Conservation (phyloP, 2,329 filamentous ascomycete genomes). For the Fusarium bulbicola region DNA sequence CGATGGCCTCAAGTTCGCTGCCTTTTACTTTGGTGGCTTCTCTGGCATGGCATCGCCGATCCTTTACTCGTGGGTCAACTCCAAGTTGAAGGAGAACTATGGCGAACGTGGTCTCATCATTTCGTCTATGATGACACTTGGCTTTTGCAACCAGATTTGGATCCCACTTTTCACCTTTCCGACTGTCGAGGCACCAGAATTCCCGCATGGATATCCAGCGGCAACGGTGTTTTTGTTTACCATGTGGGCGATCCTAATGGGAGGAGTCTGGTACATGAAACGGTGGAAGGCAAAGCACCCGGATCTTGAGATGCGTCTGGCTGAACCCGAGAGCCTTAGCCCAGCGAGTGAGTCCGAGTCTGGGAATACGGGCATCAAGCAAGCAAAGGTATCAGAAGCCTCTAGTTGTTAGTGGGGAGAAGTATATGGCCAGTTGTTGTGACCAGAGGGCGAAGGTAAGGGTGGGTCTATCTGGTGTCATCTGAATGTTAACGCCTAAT, state of each 20-base stretch:
- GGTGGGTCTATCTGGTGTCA: too few species aligned
- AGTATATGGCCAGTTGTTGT: too few species aligned
- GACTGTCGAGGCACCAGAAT: background rate
- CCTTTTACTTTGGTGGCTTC: slow-evolving; percentile 1
- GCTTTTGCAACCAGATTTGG: slow-evolving; percentile 9
- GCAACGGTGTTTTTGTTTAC: background rate
- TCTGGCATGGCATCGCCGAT: background rate
- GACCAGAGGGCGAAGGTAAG: too few species aligned
- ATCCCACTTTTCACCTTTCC: background rate
- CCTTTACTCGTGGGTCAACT: slow-evolving; percentile 7
- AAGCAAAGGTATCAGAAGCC: too few species aligned
- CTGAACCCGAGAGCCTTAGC: accelerated
- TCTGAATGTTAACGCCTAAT: too few species aligned
- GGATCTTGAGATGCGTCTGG: background rate
- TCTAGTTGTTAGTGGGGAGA: too few species aligned
- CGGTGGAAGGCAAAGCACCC: background rate
- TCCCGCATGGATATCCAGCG: background rate
- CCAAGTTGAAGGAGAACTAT: background rate
- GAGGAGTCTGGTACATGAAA: slow-evolving; percentile 6
- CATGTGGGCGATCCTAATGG: slow-evolving; percentile 1
- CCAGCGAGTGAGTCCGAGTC: accelerated
- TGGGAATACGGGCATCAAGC: background rate
- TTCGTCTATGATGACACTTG: slow-evolving; percentile 4
- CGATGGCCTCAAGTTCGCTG: background rate
- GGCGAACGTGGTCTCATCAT: background rate